A percentile compares a stretch with the other conserved stretches of the same genome.
These are phyloP conservation scores for Citrus cavaleriei DNA, from an alignment of 345 rosid genomes.

Conservation along the genomic window DNA sequence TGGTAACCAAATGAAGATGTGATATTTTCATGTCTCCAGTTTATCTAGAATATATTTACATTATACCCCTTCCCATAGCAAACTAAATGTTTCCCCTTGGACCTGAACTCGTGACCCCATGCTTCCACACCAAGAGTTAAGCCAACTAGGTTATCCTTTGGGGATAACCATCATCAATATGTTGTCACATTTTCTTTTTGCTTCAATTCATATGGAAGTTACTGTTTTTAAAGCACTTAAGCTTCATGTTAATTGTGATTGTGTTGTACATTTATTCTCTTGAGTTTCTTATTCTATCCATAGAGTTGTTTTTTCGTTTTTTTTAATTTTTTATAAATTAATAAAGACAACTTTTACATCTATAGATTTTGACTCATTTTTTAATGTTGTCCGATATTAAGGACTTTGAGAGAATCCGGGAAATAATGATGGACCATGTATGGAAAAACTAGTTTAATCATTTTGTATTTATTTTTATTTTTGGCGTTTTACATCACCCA, in stretches of 20 bases:
- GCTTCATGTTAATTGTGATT: constrained; percentile 4
- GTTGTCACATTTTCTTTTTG: background rate
- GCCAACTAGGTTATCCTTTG: too few relatives aligned
- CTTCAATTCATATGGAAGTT: background rate
- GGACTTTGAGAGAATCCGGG: background rate
- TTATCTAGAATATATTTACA: background rate
- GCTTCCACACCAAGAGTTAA: too few relatives aligned
- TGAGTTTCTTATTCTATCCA: background rate
- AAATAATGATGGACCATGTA: constrained; percentile 7
- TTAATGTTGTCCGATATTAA: background rate
- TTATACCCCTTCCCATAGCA: too few relatives aligned
- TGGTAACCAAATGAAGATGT: background rate
- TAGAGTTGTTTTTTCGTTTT: background rate
- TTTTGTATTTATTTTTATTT: background rate
- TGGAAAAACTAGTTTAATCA: background rate
- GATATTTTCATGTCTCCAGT: background rate
- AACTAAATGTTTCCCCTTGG: too few relatives aligned
- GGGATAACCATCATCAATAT: background rate
- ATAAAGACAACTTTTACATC: background rate
- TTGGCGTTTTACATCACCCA: constrained; percentile 1
- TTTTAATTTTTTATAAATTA: background rate
- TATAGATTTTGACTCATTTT: background rate
- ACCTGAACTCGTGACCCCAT: too few relatives aligned
- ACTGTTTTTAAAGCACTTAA: background rate
- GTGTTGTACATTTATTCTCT: background rate